Evolutionary conservation across 148 eudicot species (phyloP).

Genomic region (Rhododendron henanense): DNA sequence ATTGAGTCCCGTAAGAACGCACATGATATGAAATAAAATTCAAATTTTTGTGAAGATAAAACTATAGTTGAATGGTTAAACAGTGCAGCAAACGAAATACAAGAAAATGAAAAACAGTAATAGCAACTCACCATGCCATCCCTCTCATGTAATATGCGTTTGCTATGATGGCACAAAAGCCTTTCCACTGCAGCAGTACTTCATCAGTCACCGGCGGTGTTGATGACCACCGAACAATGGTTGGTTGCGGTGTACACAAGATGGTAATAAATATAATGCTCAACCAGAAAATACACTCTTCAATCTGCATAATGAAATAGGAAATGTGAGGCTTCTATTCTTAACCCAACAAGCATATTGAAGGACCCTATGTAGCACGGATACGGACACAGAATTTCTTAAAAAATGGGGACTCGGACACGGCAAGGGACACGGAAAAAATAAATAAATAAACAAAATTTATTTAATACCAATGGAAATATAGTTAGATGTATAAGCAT

Average conservation of each 20-base stretch:
- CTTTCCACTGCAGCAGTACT: conserved; percentile 73
- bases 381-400: too few species aligned
- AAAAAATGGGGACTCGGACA: too few species aligned
- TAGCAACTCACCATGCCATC: conserved; percentile 80
- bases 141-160: conserved; percentile 89
- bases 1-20: too few species aligned
- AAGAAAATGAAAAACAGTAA: background rate
- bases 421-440: too few species aligned
- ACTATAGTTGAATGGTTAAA: background rate
- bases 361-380: too few species aligned
- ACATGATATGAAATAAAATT: too few species aligned
- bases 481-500: too few species aligned
- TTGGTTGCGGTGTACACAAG: conserved; percentile 94
- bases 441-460: too few species aligned
- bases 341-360: background rate
- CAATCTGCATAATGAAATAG: conserved; percentile 52
- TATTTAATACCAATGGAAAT: too few species aligned
- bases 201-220: conserved; percentile 80
- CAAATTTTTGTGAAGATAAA: background rate
- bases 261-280: conserved; percentile 85
- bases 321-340: background rate
- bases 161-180: conserved; percentile 92
- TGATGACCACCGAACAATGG: conserved; percentile 85
- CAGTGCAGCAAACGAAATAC: background rate
- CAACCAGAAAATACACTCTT: conserved; percentile 90